Percentiles rank a stretch among this genome's conserved stretches.
These are phyloP conservation scores for Fusarium pseudograminearum DNA, from an alignment of 2,329 filamentous ascomycete genomes.

Conservation along the genomic window DNA sequence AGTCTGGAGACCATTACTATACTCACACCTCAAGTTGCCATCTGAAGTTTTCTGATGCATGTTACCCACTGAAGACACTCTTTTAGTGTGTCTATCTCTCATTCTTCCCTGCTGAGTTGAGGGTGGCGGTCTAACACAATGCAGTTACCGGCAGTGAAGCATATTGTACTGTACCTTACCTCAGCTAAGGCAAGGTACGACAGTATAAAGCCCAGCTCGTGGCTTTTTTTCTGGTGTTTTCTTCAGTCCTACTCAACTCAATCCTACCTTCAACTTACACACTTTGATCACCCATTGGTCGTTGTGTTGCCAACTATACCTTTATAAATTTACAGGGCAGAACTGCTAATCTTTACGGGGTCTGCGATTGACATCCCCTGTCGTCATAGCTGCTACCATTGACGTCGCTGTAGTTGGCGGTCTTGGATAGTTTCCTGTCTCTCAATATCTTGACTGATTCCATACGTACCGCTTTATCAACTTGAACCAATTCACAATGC, in stretches of 20 bases:
- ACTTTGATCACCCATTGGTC: conserved; percentile 10
- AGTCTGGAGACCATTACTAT: conserved; percentile 25
- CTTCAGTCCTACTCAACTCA: conserved; percentile 12
- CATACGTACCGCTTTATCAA: conserved; percentile 1
- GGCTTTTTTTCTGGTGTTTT: conserved; percentile 33
- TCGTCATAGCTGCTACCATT: conserved; percentile 33
- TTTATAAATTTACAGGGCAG: background rate
- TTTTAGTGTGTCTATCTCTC: conserved; percentile 20
- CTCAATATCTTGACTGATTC: background rate
- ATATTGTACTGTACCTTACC: conserved; percentile 2
- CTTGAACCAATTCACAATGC: conserved; percentile 22
- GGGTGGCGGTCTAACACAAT: conserved; percentile 42
- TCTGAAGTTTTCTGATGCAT: conserved; percentile 23
- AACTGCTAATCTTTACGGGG: conserved; percentile 1
- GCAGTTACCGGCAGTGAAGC: conserved; percentile 9
- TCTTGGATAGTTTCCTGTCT: conserved; percentile 7
- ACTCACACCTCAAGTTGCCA: conserved; percentile 26
- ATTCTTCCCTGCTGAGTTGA: conserved; percentile 22
- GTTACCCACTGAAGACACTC: conserved; percentile 30
- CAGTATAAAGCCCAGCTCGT: conserved; percentile 25
- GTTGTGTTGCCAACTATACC: background rate
- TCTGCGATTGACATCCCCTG: conserved; percentile 19
- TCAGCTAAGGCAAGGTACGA: conserved; percentile 15
- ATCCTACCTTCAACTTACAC: background rate
- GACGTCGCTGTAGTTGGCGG: conserved; percentile 19